phyloP scores from a whole-genome alignment of 805 yeast genomes.

The Myxozyma geophila region DNA sequence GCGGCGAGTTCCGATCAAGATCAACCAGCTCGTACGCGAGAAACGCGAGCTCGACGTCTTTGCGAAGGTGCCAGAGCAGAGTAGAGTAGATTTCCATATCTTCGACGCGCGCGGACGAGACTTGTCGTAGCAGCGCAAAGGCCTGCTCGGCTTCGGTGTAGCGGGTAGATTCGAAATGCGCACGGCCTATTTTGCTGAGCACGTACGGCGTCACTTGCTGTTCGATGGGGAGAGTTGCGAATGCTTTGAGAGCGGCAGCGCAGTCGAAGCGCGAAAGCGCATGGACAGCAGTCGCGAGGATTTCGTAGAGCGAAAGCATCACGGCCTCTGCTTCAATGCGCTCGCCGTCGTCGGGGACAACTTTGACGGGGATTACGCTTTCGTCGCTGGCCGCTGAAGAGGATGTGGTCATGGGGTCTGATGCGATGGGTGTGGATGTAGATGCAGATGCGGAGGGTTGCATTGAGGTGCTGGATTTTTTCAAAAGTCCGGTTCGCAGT shows the following conservation, averaged over 20 bases:
- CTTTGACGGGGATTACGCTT: constrained; percentile 5
- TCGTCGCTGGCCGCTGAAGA: neutral
- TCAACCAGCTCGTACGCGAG: constrained; percentile 80
- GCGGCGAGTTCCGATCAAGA: constrained; percentile 66
- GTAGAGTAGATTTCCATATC: constrained; percentile 95
- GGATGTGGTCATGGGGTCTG: neutral
- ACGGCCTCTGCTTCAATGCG: constrained; percentile 31
- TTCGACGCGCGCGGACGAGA: constrained; percentile 76
- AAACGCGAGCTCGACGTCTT: constrained; percentile 75
- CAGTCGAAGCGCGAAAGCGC: constrained; percentile 63
- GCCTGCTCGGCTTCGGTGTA: constrained; percentile 73
- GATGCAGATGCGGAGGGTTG: neutral
- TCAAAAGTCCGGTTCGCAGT: neutral
- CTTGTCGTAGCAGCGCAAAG: constrained; percentile 63
- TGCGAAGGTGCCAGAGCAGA: constrained; percentile 87
- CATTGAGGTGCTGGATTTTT: neutral
- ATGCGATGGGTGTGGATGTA: neutral
- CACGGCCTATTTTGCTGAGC: constrained; percentile 72
- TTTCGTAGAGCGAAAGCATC: constrained; percentile 31
- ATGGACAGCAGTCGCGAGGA: constrained; percentile 31
- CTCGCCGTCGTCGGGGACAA: constrained; percentile 31
- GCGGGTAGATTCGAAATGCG: constrained; percentile 85
- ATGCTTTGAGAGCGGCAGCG: constrained; percentile 71
- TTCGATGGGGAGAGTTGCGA: constrained; percentile 65
- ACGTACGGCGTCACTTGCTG: constrained; percentile 84